Base-by-base conservation (phyloP, 768 basidiomycete genomes). In the Rhizopogon salebrosus region DNA sequence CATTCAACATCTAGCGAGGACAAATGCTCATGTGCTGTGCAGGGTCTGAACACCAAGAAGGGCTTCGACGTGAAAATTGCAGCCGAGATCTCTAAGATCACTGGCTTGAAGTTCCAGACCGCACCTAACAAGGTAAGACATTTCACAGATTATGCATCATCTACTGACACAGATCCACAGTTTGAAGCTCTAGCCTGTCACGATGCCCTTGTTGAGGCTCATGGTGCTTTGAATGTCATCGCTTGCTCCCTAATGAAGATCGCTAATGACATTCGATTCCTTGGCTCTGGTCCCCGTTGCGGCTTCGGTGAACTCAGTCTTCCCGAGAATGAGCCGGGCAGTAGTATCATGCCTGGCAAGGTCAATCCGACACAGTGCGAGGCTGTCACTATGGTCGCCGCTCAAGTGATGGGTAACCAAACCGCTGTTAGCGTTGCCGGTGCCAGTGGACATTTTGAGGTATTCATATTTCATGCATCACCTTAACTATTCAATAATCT, bases 281-380 rank as follows among this genome's bases (percentile, higher is more conserved):
- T 99, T 60, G 95, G 86, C 23, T 98, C 95, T 45, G 97, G 97
- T 52, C 97, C 97, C 54, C 89, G 97, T 40, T 99, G 97, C 64
- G 97, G 97, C 52, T 80, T 99, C 41, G 97, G 97, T 22, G 97
- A 99, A 72, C 76, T 99, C 37, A 85, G 80, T 61, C 73, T 98
- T 48, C 97, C 97, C 10, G 97, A 98, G 74, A 99, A 99, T 69
- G 97, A 99, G 72, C 97, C 97, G 40, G 97, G 97, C 42, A 95
- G 92, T 64, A 95, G 92, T 54, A 98, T 99, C 73, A 99, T 99
- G 97, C 97, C 95, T 6, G 97, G 97, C 55, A 98, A 99, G 75
- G 97, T 99, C 54, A 99, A 99, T 74, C 97, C 97, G 10, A 99
- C 97, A 4, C 97, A 99, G 68, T 98, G 97, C 61, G 97, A 99